These are phyloP conservation scores for Pachysandra terminalis DNA, from an alignment of 164 flowering plant genomes.

Conservation along the genomic window DNA sequence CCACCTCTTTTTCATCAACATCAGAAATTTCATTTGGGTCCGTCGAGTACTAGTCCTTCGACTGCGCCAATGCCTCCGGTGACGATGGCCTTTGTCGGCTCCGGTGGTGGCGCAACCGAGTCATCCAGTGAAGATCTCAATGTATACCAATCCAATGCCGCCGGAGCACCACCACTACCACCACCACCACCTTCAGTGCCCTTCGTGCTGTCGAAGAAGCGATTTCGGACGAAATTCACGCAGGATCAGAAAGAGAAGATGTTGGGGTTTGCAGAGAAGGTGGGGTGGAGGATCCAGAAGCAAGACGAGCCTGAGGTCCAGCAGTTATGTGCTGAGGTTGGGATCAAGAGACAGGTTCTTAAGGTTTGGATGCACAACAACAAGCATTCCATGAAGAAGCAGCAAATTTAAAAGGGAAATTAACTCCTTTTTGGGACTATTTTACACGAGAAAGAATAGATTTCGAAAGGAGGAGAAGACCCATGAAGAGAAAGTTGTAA, in stretches of 20 bases:
- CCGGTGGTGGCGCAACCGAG: constrained; percentile 30
- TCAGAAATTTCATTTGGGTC: constrained; percentile 16
- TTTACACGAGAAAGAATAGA: neutral
- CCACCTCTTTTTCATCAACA: constrained; percentile 18
- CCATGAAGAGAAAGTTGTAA: no score
- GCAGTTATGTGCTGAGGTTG: constrained; percentile 39
- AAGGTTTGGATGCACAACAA: constrained; percentile 62
- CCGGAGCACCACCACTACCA: neutral
- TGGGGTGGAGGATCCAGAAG: constrained; percentile 49
- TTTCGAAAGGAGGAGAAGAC: neutral
- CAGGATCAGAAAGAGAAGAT: constrained; percentile 51
- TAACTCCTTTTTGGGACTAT: neutral
- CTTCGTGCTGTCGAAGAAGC: constrained; percentile 22
- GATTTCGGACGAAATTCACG: constrained; percentile 46
- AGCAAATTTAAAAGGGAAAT: neutral
- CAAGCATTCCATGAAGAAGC: constrained; percentile 28
- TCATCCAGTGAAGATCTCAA: constrained; percentile 60
- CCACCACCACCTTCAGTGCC: constrained; percentile 2
- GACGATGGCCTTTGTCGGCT: constrained; percentile 48
- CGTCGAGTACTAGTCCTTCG: constrained; percentile 4
- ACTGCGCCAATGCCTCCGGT: constrained; percentile 27
- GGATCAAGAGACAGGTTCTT: constrained; percentile 40
- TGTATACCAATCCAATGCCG: constrained; percentile 25
- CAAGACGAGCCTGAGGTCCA: constrained; percentile 38
- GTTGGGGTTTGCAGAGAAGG: constrained; percentile 42